Base-by-base conservation (phyloP, 805 yeast genomes). In the Peterozyma xylosa region DNA sequence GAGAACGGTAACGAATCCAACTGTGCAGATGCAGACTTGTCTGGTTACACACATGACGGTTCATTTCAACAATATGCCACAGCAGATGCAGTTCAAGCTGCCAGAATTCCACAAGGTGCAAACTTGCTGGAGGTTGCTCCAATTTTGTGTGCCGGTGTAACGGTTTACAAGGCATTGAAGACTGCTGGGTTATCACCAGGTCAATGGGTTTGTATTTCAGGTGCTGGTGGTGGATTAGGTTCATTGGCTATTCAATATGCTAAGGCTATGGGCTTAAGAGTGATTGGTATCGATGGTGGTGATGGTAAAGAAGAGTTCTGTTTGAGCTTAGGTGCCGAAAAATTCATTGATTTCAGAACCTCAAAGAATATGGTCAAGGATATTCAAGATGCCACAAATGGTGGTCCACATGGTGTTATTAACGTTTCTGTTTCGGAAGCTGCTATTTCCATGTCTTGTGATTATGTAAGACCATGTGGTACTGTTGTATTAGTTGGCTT, bases 151-250 rank as follows among this genome's bases (percentile, higher is more conserved):
- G 82, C 82, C 39, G 82, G 82, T 66, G 71, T 80, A 55, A 79
- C 85, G 41, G 84, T 76, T 38, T 79, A 77, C 76, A 78, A 78
- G 67, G 84, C 83, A 11, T 66, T 79, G 57, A 78, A 78, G 67
- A 71, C 78, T 41, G 82, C 85, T 11, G 44, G 41, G 9, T 45
- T 37, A 21, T 6, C 16, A 13, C 32, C 89, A 17, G 89, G 91
- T 58, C 78, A 83, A 63, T 82, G 83, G 82, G 84, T 81, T 52
- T 77, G 79, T 48, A 69, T 83, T 48, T 78, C 87, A 45, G 90
- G 91, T 68, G 89, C 88, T 49, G 86, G 79, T 63, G 90, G 90
- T 62, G 90, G 91, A 58, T 73, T 83, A 63, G 91, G 90, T 58
- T 69, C 86, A 35, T 65, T 83, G 51, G 88, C 87, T 45, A 69